Base-by-base conservation (phyloP, 208 protist genomes). In the Crithidia acanthocephali region DNA sequence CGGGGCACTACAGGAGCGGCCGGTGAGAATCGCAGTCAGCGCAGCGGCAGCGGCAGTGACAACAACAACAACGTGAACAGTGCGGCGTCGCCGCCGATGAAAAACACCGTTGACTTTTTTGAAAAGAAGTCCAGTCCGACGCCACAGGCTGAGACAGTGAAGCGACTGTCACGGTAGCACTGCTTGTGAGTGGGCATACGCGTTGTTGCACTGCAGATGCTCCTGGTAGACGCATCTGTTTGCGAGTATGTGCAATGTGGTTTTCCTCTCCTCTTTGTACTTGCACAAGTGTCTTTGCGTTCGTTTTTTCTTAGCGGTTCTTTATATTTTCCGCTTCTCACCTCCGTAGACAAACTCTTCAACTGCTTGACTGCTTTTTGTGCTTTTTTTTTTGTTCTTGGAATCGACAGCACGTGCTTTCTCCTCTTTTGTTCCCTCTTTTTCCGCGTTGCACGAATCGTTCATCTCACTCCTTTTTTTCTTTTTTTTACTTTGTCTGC, bases 91-190 rank as follows among this genome's bases (percentile, higher is more conserved):
- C 65, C 40, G 2, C 53, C 32, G 25, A 70, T 53, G 35, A 28
- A 51, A 30, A 70, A 70, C 42, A 40, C 44, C 10, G 4, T 53
- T 9, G 65, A 50, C 25, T 71, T 71, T n/a, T 62, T 62, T 50
- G 57, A 62, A 23, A 62, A 62, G 57, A 10, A 25, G 5, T 27
- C 37, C 16, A 2, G 18, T n/a, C n/a, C 33, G 25, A 15, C 23
- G 20, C 23, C 40, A 40, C 40, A n/a, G 22, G 6, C 33, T 1
- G 57, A 47, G 22, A 45, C 37, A 23, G 37, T 50, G 57, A 47
- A 50, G 57, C 33, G 57, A 22, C 13, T 50, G 10, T 47, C 55
- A 45, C 23, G 27, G 33, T 60, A 60, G 35, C 28, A 9, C 2
- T 58, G 52, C 16, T 7, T 37, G 16, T 10, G 13, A 28, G 48